Percentiles rank a stretch among this genome's conserved stretches.
phyloP scores from a whole-genome alignment of 352 stramenopile genomes.

The Phytophthora kernoviae region DNA sequence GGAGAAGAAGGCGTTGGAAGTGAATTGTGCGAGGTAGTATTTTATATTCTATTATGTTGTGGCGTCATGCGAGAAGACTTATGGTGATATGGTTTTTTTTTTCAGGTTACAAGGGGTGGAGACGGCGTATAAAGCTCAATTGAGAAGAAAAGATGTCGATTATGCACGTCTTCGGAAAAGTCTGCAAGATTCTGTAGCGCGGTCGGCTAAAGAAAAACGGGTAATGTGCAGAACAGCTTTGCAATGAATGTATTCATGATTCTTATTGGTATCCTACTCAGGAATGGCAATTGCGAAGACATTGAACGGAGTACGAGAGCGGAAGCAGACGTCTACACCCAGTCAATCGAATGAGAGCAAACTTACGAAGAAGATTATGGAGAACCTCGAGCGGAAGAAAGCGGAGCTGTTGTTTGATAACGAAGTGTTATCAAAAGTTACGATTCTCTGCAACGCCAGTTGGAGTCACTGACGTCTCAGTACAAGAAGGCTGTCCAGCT shows the following conservation, averaged over 20 bases:
- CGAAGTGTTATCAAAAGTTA: slow-evolving; percentile 62
- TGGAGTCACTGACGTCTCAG: slow-evolving; percentile 68
- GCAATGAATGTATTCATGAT: slow-evolving; percentile 5
- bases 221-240: slow-evolving; percentile 35
- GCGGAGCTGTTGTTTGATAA: slow-evolving; percentile 70
- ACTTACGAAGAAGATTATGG: slow-evolving; percentile 63
- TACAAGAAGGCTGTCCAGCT: slow-evolving; percentile 78
- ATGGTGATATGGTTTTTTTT: slow-evolving; percentile 6
- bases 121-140: slow-evolving; percentile 73
- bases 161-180: slow-evolving; percentile 78
- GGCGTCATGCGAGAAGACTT: not conserved
- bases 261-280: slow-evolving; percentile 22
- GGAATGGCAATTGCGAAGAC: slow-evolving; percentile 48
- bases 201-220: slow-evolving; percentile 60
- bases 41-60: not conserved
- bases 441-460: slow-evolving; percentile 54
- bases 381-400: slow-evolving; percentile 68
- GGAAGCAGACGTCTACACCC: slow-evolving; percentile 33
- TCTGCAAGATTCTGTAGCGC: slow-evolving; percentile 58
- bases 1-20: slow-evolving; percentile 74
- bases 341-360: slow-evolving; percentile 62
- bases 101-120: slow-evolving; percentile 71
- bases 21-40: slow-evolving; percentile 59
- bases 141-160: slow-evolving; percentile 76
- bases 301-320: slow-evolving; percentile 47